Conservation (phyloP, 164 flowering plant genomes). For the Saururus chinensis region DNA sequence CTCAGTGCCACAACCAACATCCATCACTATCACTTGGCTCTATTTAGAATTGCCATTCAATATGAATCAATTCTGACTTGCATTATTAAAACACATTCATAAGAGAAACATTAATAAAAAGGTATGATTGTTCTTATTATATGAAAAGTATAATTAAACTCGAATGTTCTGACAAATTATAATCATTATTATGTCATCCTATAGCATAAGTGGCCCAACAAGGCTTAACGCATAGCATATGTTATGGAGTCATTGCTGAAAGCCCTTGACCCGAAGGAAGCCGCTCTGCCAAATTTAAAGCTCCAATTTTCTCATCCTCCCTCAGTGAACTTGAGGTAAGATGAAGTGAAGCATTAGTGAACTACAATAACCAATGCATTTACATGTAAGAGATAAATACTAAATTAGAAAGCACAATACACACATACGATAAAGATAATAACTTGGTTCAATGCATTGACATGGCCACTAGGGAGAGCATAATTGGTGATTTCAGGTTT, state of each 20-base stretch:
- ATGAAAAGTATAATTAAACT: no score
- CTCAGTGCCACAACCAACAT: conserved; percentile 97
- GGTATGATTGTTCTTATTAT: no score
- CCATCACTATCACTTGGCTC: conserved; percentile 68
- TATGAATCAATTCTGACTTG: conserved; percentile 93
- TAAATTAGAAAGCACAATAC: background rate
- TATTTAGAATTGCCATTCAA: conserved; percentile 57
- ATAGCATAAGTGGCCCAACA: no score
- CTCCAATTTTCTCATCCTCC: conserved; percentile 79
- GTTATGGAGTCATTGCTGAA: conserved; percentile 49
- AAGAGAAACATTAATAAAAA: no score
- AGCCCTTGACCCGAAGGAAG: conserved; percentile 70
- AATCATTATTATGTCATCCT: no score
- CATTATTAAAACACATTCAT: conserved; percentile 10
- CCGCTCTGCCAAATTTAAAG: conserved; percentile 64
- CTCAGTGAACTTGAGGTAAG: conserved; percentile 40
- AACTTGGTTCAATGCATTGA: conserved; percentile 58
- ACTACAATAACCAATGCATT: conserved; percentile 28
- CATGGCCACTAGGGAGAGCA: conserved; percentile 52
- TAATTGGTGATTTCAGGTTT: conserved; percentile 56
- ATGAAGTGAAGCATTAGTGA: conserved; percentile 50
- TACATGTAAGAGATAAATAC: background rate
- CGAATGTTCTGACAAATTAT: no score
- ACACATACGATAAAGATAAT: conserved; percentile 5
- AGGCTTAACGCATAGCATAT: no score